Evolutionary conservation across 129 eudicot species (phyloP).

Genomic region (Deinandra increscens): DNA sequence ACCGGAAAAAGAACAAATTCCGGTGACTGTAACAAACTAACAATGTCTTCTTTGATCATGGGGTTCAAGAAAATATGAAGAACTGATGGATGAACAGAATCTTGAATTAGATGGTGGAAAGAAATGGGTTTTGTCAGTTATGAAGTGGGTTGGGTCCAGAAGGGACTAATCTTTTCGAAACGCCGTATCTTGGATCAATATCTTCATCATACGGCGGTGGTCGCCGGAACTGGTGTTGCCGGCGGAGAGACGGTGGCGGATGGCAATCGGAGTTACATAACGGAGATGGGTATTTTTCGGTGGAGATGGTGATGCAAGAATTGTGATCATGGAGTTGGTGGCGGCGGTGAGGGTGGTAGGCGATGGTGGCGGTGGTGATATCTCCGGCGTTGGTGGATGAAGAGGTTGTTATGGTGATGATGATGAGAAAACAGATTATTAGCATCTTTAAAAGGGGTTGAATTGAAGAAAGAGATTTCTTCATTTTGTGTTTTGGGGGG

Average conservation of each 20-base stretch:
- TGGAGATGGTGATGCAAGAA: constrained; percentile 31
- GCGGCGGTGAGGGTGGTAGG: constrained; percentile 25
- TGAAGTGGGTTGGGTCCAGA: constrained; percentile 97
- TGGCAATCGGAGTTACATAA: constrained; percentile 14
- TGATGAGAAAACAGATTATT: constrained; percentile 10
- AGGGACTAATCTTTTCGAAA: constrained; percentile 79
- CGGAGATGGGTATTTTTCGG: constrained; percentile 20
- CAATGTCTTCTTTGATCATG: constrained; percentile 20
- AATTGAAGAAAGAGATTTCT: constrained; percentile 23
- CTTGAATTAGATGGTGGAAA: constrained; percentile 21
- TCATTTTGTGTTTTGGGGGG: constrained; percentile 21
- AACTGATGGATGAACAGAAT: constrained; percentile 6
- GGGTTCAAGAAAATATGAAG: constrained; percentile 30
- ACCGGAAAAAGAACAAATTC: neutral
- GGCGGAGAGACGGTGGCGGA: constrained; percentile 12
- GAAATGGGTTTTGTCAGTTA: constrained; percentile 41
- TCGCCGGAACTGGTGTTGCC: neutral
- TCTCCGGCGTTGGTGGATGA: constrained; percentile 25
- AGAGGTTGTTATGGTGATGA: constrained; percentile 5
- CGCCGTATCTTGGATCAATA: constrained; percentile 84
- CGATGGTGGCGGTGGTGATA: constrained; percentile 9
- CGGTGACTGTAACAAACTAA: neutral
- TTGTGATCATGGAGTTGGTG: constrained; percentile 24
- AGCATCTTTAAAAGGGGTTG: constrained; percentile 21
- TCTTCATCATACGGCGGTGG: constrained; percentile 31